These are phyloP conservation scores for Aspergillus tanneri DNA, from an alignment of 2,329 filamentous ascomycete genomes.

Conservation along the genomic window DNA sequence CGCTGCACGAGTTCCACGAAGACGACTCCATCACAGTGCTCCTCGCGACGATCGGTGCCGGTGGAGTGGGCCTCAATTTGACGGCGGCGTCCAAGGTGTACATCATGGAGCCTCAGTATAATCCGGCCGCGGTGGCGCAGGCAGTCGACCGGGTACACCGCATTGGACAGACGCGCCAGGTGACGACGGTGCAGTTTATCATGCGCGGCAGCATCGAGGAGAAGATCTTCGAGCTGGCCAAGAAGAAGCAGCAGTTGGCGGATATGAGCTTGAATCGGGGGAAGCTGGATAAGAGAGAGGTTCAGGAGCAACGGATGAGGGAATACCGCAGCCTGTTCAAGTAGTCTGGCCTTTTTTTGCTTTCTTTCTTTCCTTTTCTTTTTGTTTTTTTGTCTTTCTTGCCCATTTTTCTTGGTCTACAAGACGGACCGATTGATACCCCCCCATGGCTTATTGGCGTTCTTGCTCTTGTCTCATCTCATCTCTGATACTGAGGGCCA, in stretches of 20 bases:
- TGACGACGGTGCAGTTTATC: constrained; percentile 83
- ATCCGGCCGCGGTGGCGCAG: constrained; percentile 91
- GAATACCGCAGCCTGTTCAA: constrained; percentile 61
- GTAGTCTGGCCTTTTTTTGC: constrained; percentile 22
- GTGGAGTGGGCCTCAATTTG: constrained; percentile 86
- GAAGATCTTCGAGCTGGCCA: constrained; percentile 84
- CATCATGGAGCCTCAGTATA: constrained; percentile 98
- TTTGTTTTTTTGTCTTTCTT: constrained; percentile 12
- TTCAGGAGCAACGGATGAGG: constrained; percentile 63
- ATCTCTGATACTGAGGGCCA: too few relatives aligned
- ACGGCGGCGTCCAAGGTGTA: constrained; percentile 84
- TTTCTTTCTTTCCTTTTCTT: constrained; percentile 19
- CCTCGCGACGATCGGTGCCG: constrained; percentile 87
- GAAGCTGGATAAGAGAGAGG: constrained; percentile 60
- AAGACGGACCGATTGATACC: too few relatives aligned
- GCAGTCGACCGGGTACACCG: constrained; percentile 91
- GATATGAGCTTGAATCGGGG: constrained; percentile 76
- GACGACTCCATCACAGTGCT: constrained; percentile 73
- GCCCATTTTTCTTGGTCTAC: constrained; percentile 8
- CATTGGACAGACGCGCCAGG: constrained; percentile 82
- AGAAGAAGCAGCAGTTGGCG: constrained; percentile 89
- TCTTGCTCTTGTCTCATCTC: background rate
- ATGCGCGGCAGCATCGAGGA: constrained; percentile 92
- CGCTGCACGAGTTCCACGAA: constrained; percentile 73
- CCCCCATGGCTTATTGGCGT: background rate